These are phyloP conservation scores for Camellia sinensis DNA, from an alignment of 148 eudicot genomes.

Conservation along the genomic window DNA sequence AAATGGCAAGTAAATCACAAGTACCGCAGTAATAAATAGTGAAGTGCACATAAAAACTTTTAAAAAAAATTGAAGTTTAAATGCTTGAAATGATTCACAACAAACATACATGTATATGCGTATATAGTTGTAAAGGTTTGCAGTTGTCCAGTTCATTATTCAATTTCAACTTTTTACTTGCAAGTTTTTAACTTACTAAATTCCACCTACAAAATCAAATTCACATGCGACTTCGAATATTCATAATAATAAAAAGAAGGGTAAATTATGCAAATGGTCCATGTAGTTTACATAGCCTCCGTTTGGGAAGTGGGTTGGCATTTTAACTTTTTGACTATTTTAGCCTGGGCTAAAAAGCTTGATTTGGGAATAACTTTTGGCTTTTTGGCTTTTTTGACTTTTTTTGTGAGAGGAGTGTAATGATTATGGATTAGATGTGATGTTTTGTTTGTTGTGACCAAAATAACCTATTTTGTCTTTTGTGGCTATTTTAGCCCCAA, in stretches of 20 bases:
- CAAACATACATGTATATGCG: background rate
- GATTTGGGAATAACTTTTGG: no score
- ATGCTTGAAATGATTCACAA: background rate
- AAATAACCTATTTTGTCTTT: no score
- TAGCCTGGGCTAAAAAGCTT: no score
- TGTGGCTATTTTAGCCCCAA: no score
- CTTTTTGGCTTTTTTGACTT: no score
- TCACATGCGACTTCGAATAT: background rate
- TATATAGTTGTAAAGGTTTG: background rate
- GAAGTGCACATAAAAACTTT: background rate
- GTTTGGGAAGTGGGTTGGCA: no score
- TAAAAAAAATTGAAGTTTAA: background rate
- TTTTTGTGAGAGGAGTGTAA: no score
- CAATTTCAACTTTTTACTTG: background rate
- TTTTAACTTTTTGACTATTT: no score
- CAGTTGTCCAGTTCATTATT: background rate
- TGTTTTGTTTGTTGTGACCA: no score
- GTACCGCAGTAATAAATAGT: background rate
- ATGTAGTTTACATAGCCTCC: no score
- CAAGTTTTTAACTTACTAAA: background rate
- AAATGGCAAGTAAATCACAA: background rate
- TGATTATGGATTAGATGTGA: no score
- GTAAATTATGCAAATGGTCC: no score
- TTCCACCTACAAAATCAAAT: background rate
- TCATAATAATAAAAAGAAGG: background rate